Conservation (phyloP, 2,329 filamentous ascomycete species). For the Didymella keratinophila region DNA sequence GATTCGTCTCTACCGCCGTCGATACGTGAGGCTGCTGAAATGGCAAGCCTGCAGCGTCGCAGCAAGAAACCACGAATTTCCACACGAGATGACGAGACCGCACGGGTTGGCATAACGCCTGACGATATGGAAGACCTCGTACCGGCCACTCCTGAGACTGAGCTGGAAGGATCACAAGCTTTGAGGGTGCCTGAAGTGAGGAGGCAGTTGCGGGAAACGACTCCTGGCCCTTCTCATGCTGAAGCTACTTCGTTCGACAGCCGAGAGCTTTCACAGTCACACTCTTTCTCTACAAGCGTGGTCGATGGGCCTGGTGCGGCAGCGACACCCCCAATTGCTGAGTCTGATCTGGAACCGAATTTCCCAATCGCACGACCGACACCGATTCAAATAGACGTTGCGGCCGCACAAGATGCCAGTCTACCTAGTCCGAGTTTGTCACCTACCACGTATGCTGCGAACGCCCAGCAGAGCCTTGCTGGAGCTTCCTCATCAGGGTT, state of each 20-base stretch:
- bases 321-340: slow-evolving; percentile 78
- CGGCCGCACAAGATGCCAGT: slow-evolving; percentile 84
- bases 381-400: slow-evolving; percentile 68
- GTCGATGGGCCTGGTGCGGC: slow-evolving; percentile 61
- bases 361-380: slow-evolving; percentile 47
- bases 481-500: slow-evolving; percentile 36
- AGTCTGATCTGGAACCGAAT: slow-evolving; percentile 71
- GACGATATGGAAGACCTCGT: slow-evolving; percentile 46
- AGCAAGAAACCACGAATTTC: slow-evolving; percentile 57
- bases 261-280: slow-evolving; percentile 29
- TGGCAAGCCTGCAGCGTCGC: slow-evolving; percentile 58
- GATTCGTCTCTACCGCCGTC: slow-evolving; percentile 61
- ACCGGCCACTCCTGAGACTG: slow-evolving; percentile 51
- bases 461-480: slow-evolving; percentile 51
- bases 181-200: slow-evolving; percentile 31
- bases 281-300: slow-evolving; percentile 36
- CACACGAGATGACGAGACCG: slow-evolving; percentile 32
- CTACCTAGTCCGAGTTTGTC: slow-evolving; percentile 94
- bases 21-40: slow-evolving; percentile 62
- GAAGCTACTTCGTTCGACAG: slow-evolving; percentile 24
- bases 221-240: slow-evolving; percentile 34
- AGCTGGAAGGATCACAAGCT: slow-evolving; percentile 36
- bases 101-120: slow-evolving; percentile 36
- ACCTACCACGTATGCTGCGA: slow-evolving; percentile 82
- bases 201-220: slow-evolving; percentile 39